phyloP scores from a whole-genome alignment of 176 grass and related monocot species.

The Themeda triandra region DNA sequence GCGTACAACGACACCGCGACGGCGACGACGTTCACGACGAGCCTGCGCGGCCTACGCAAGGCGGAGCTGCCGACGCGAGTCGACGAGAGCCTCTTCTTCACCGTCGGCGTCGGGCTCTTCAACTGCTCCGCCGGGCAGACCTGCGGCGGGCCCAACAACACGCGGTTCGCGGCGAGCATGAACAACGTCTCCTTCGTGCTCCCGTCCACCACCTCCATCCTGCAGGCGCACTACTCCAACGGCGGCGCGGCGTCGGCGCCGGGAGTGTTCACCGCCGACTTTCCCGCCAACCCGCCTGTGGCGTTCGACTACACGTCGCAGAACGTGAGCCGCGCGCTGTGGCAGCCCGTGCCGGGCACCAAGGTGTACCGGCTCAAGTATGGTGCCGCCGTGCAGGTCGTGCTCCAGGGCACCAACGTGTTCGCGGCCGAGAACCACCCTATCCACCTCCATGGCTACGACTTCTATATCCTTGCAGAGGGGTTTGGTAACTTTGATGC shows the following conservation, averaged over 20 bases:
- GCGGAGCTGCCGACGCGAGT: no score
- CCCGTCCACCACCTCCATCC: conserved; percentile 59
- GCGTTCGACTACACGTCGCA: conserved; percentile 76
- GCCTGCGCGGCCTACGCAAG: no score
- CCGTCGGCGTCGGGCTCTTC: no score
- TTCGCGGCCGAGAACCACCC: conserved; percentile 92
- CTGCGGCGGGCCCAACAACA: conserved; percentile 76
- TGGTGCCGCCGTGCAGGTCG: conserved; percentile 70
- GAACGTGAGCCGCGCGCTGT: conserved; percentile 67
- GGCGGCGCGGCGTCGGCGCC: neutral
- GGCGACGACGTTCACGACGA: no score
- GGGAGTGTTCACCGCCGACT: conserved; percentile 68
- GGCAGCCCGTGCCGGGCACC: conserved; percentile 68
- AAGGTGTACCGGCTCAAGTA: conserved; percentile 78
- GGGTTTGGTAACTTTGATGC: conserved; percentile 58
- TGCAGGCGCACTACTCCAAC: conserved; percentile 63
- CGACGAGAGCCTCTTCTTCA: no score
- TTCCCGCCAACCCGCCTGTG: conserved; percentile 69
- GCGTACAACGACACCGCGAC: no score
- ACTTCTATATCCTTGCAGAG: conserved; percentile 82
- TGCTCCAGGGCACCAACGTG: conserved; percentile 87
- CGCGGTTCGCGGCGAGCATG: conserved; percentile 80
- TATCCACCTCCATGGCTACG: conserved; percentile 90
- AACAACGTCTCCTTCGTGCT: conserved; percentile 93
- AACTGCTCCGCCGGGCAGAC: neutral